A percentile compares a stretch with the other conserved stretches of the same genome.
Evolutionary conservation across 176 grass and related monocot species (phyloP).

Genomic region (Thalia dealbata): DNA sequence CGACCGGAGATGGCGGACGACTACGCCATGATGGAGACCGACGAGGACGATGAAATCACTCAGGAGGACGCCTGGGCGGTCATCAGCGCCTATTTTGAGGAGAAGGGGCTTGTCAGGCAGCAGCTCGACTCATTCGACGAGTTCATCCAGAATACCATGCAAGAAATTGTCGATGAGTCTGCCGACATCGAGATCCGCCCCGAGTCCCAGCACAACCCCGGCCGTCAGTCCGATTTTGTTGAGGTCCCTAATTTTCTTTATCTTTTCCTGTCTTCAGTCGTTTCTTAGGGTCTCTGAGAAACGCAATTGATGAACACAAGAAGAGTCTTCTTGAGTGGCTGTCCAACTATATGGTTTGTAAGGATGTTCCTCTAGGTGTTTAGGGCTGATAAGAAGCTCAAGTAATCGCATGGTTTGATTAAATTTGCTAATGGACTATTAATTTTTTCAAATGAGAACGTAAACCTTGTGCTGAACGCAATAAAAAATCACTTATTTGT

Average conservation of each 20-base stretch:
- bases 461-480: no score
- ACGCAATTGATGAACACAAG: background rate
- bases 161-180: constrained; percentile 92
- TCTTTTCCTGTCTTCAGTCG: background rate
- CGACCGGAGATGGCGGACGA: constrained; percentile 34
- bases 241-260: constrained; percentile 37
- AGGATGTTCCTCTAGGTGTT: background rate
- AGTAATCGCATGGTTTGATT: no score
- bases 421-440: no score
- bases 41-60: constrained; percentile 79
- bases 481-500: no score
- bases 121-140: constrained; percentile 95
- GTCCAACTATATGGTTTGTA: background rate
- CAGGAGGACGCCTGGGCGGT: constrained; percentile 96
- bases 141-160: constrained; percentile 98
- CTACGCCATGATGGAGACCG: constrained; percentile 26
- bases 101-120: constrained; percentile 92
- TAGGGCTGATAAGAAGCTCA: background rate
- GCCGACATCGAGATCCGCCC: constrained; percentile 90
- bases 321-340: background rate
- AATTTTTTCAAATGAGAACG: no score
- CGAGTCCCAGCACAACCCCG: constrained; percentile 95
- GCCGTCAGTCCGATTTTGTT: constrained; percentile 85
- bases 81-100: constrained; percentile 95
- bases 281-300: background rate